Base-by-base conservation (phyloP, 2,329 filamentous ascomycete genomes). In the Leptosphaerulina australis region DNA sequence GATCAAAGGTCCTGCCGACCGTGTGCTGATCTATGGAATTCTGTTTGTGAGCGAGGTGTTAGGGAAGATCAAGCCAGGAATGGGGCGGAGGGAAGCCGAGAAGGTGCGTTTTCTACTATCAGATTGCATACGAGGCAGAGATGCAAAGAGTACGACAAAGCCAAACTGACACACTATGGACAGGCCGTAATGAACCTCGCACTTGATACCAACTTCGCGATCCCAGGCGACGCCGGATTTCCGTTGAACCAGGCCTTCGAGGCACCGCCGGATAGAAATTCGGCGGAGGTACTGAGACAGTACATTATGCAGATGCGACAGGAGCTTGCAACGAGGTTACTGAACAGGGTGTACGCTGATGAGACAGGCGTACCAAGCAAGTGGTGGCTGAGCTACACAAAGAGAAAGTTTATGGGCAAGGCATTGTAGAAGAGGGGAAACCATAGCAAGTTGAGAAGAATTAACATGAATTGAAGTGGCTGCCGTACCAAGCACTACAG, bases 341-440 rank as follows among this genome's bases (percentile, higher is more conserved):
- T 97, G 71, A 88, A 88, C 43, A 84, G 92, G 63, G 87, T 99
- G 59, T 99, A 96, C 72, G 87, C 88, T 46, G 91, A 92, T 59
- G 83, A 77, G 63, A 82, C 67, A 21, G 71, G 74, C 74, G 83
- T 70, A 76, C 92, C 80, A 74, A 90, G 76, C 59, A 85, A 86
- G 49, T 97, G 93, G 90, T 99, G 94, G 94, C 77, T 99, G 73
- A 97, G 94, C 81, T 99, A 97, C 74, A 90, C 90, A 44, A 97
- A 97, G 86, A 87, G 94, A 78, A 97, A 97, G 85, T 99, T 99
- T 72, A 97, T 99, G 94, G 92, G 92, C 74, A 97, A 97, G 85
- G 69, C 76, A 15, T 62, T 74, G 62, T 73, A 67, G 17, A 26
- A 7, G 14, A 5, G 18, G 7, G 6, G 21, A 9, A 24, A 24